Conservation (phyloP, 2,329 filamentous ascomycete genomes). For the Epichloe coenophiala region DNA sequence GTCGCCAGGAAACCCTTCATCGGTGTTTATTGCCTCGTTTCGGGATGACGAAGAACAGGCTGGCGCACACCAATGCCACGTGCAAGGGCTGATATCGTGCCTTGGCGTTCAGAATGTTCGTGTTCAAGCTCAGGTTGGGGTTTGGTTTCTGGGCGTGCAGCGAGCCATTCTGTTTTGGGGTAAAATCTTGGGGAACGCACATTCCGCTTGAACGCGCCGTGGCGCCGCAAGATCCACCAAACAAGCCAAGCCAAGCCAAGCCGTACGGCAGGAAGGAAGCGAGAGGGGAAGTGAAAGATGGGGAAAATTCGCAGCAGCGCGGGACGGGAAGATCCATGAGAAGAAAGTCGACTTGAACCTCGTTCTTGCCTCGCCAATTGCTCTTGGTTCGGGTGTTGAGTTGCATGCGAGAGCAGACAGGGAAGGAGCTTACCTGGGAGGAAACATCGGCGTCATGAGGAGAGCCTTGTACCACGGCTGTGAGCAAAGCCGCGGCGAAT, state of each 20-base stretch:
- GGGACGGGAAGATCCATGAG: no score
- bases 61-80: not conserved
- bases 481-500: conserved; percentile 18
- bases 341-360: no score
- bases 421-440: conserved; percentile 1
- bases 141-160: not conserved
- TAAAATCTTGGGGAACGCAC: not conserved
- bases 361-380: not conserved
- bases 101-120: not conserved
- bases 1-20: not conserved
- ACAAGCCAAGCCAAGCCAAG: not conserved
- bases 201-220: not conserved
- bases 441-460: not conserved
- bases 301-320: no score
- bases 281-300: no score
- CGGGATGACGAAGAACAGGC: no score
- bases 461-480: conserved; percentile 15
- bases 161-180: not conserved
- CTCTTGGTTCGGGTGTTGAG: not conserved
- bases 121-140: not conserved
- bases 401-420: not conserved
- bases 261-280: not conserved
- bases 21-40: not conserved
- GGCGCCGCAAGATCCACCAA: not conserved
- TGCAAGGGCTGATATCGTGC: not conserved